Base-by-base conservation (phyloP, 1,139 yeast genomes). In the Lodderomyces orthopsilosis region DNA sequence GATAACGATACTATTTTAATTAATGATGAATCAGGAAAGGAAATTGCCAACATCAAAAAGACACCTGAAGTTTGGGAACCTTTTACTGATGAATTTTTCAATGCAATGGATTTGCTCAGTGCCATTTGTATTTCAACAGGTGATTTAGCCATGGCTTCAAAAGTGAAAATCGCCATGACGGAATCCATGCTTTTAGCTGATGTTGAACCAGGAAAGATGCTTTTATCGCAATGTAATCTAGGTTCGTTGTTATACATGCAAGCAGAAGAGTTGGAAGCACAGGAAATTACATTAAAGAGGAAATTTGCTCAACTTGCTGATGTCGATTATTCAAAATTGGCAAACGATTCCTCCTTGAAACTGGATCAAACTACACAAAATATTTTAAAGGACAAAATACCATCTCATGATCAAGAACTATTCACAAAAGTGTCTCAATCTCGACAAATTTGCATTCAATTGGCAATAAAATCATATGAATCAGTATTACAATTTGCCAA, bases 181-280 rank as follows among this genome's bases (percentile, higher is more conserved):
- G 81, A 81, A 54, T 77, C 87, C 74, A 86, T 85, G 94, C 67
- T 83, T 12, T 65, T 78, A 51, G 86, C 91, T 0, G 87, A 85
- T 37, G 78, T 79, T 52, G 81, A 82, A 19, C 79, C 85, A 0
- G 81, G 83, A 28, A 85, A 83, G 51, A 66, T 83, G 35, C 62
- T 86, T 35, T 66, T 83, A 55, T 77, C 85, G 1, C 85, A 82
- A 54, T 84, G 87, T 47, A 85, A 86, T 57, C 66, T 84, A 36
- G 95, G 90, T 1, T 80, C 93, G 2, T 68, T 87, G 40, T 68
- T 82, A 48, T 87, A 85, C 56, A 65, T 85, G 49, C 86, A 83
- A 56, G 83, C 87, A 1, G 93, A 84, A 57, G 77, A 79, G 47
- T 72, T 75, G 46, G 90, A 85, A 59, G 70, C 77, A 8, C 62